Conservation (phyloP, 768 basidiomycete genomes). For the Multifurca ochricompacta region DNA sequence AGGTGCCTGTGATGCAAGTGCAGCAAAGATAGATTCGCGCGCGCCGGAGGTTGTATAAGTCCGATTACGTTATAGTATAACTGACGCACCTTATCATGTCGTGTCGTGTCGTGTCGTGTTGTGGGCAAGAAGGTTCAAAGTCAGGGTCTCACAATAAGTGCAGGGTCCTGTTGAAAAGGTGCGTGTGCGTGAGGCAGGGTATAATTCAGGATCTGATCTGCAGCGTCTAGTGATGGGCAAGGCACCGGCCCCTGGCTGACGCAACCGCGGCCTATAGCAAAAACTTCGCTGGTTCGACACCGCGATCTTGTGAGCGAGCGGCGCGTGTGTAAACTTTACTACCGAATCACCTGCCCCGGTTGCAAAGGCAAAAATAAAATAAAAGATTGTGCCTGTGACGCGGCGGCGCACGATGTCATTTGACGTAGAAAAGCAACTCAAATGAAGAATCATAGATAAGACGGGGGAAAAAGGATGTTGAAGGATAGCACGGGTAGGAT, state of each 20-base stretch:
- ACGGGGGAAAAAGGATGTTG: not conserved
- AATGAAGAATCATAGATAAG: conserved; percentile 6
- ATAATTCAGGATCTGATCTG: not conserved
- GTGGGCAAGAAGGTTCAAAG: not conserved
- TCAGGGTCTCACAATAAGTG: not conserved
- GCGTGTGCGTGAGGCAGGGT: not conserved
- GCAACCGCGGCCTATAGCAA: conserved; percentile 2
- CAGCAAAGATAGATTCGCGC: no score
- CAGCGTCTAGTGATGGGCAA: not conserved
- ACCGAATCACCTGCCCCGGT: not conserved
- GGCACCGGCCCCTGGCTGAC: not conserved
- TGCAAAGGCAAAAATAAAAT: not conserved
- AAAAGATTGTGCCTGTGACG: conserved; percentile 17
- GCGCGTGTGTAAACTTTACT: not conserved
- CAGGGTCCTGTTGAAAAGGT: not conserved
- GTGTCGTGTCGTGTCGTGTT: no score
- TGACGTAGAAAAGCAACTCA: not conserved
- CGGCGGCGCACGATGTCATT: not conserved
- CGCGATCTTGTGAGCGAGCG: not conserved
- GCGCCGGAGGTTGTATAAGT: not conserved
- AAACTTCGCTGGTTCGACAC: not conserved
- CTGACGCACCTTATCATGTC: not conserved
- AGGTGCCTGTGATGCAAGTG: conserved; percentile 9
- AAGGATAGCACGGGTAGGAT: not conserved
- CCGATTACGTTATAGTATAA: conserved; percentile 4